These are phyloP conservation scores for Eucalyptus erythrocorys DNA, from an alignment of 345 rosid genomes.

Conservation along the genomic window DNA sequence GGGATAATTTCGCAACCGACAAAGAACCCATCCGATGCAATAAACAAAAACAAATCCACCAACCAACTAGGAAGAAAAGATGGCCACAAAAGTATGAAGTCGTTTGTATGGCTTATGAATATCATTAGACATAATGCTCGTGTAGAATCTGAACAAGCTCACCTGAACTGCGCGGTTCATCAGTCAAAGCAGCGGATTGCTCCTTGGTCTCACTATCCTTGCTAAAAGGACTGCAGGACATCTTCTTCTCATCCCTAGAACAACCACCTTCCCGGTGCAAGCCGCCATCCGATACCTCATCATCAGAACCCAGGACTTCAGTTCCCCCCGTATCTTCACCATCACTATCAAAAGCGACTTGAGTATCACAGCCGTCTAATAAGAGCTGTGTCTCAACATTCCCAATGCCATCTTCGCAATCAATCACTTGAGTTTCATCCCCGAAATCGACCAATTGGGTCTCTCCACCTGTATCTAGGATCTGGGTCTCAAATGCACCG, in stretches of 20 bases:
- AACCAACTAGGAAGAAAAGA: neutral
- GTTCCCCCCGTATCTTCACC: constrained; percentile 38
- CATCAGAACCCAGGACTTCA: constrained; percentile 22
- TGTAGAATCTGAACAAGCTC: neutral
- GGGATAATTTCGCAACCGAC: neutral
- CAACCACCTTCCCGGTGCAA: neutral
- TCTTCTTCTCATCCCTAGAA: constrained; percentile 6
- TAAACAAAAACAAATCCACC: neutral
- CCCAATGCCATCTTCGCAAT: neutral
- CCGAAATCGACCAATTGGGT: neutral
- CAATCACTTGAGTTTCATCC: neutral
- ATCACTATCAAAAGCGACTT: constrained; percentile 13
- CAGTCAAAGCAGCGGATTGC: neutral
- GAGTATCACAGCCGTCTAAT: neutral
- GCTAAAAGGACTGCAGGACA: neutral
- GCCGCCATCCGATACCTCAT: constrained; percentile 24
- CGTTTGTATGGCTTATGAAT: neutral
- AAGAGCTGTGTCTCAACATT: neutral
- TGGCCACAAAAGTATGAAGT: neutral
- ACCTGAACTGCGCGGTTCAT: constrained; percentile 23
- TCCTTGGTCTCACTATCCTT: constrained; percentile 1
- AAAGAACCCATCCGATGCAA: neutral
- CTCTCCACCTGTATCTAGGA: neutral
- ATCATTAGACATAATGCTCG: neutral
- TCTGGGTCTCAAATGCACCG: constrained; percentile 22